phyloP scores from a whole-genome alignment of 148 eudicot genomes.

The Rhododendron ovatum region DNA sequence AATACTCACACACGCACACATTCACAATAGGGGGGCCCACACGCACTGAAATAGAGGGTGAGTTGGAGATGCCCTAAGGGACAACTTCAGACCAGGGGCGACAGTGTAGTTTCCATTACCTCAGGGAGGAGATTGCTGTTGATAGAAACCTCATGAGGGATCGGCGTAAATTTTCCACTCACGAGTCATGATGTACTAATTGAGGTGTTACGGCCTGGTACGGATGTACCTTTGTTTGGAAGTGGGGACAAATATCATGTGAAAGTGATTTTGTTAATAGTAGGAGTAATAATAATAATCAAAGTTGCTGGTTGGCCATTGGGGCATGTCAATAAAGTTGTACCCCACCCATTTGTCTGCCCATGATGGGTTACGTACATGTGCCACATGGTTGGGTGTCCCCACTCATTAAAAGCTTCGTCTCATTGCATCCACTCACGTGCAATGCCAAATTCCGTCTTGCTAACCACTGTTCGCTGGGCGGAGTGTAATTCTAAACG shows the following conservation, averaged over 20 bases:
- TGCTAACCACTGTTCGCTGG: too few relatives aligned
- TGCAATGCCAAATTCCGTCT: not conserved
- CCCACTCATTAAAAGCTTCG: not conserved
- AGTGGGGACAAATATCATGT: not conserved
- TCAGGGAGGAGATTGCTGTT: not conserved
- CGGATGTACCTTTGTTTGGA: not conserved
- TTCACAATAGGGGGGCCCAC: too few relatives aligned
- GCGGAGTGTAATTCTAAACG: too few relatives aligned
- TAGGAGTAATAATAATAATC: too few relatives aligned
- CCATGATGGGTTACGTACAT: not conserved
- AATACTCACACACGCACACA: too few relatives aligned
- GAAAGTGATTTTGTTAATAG: not conserved
- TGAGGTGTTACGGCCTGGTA: not conserved
- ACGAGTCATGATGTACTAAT: not conserved
- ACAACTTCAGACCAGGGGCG: not conserved
- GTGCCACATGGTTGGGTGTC: not conserved
- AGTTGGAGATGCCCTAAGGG: not conserved
- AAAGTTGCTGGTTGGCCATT: not conserved
- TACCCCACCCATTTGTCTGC: not conserved
- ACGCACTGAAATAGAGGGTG: not conserved
- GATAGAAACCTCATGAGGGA: not conserved
- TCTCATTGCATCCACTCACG: not conserved
- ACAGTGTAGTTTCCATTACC: not conserved
- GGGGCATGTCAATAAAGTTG: not conserved
- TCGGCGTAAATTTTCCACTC: too few relatives aligned